Evolutionary conservation across 176 grass and related monocot species (phyloP).

Genomic region (Tuctoria greenei): DNA sequence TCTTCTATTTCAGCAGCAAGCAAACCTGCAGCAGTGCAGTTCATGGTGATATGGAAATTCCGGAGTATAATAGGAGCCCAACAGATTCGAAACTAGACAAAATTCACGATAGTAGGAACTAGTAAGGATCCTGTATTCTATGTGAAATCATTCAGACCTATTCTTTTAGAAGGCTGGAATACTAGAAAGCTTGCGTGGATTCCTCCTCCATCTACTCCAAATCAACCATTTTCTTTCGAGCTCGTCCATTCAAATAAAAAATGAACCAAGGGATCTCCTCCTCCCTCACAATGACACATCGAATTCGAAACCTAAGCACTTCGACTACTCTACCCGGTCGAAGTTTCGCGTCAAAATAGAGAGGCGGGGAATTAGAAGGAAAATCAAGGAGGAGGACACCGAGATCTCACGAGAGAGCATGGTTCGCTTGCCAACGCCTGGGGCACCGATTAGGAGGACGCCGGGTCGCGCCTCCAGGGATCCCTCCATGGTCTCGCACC

Average conservation of each 20-base stretch:
- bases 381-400: background rate
- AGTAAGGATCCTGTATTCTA: background rate
- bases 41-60: slow-evolving; percentile 21
- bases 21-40: slow-evolving; percentile 47
- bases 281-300: background rate
- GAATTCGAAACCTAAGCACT: background rate
- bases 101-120: background rate
- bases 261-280: background rate
- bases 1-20: slow-evolving; percentile 64
- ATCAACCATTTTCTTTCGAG: background rate
- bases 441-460: slow-evolving; percentile 67
- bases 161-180: background rate
- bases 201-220: background rate
- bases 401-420: slow-evolving; percentile 75
- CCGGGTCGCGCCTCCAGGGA: slow-evolving; percentile 75
- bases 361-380: slow-evolving; percentile 3
- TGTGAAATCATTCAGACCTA: background rate
- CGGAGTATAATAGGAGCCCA: background rate
- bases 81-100: background rate
- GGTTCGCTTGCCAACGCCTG: slow-evolving; percentile 87
- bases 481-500: slow-evolving; percentile 40
- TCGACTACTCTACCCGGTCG: background rate
- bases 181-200: background rate
- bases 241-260: background rate
- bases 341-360: slow-evolving; percentile 9